Conservation (phyloP, 257 asterid species). For the Gynochthodes officinalis region DNA sequence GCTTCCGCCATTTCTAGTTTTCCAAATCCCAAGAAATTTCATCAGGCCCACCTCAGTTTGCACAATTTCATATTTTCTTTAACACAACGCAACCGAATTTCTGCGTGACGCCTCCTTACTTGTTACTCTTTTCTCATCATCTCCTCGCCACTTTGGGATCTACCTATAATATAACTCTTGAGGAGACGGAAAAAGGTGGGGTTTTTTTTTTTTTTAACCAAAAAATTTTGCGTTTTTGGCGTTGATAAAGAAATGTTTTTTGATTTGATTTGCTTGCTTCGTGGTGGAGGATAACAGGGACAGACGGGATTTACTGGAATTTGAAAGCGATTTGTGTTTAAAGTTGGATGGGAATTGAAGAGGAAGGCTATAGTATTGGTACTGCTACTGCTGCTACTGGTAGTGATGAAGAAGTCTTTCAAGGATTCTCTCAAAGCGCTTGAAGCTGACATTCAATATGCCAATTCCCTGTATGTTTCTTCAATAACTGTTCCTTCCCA, state of each 20-base stretch:
- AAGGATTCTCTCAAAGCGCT: conserved; percentile 90
- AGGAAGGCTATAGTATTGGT: not conserved
- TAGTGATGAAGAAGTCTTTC: conserved; percentile 71
- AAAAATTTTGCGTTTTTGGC: not conserved
- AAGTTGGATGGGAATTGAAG: conserved; percentile 48
- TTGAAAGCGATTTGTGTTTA: not conserved
- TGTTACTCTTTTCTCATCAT: not conserved
- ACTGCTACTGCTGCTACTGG: conserved; percentile 5
- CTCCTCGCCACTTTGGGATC: not conserved
- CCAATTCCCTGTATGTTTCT: conserved; percentile 68
- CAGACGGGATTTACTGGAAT: not conserved
- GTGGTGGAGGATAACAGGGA: not conserved
- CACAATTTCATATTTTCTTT: not conserved
- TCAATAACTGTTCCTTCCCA: too few relatives aligned
- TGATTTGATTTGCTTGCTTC: not conserved
- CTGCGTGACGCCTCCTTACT: not conserved
- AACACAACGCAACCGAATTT: not conserved
- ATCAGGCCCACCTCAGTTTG: too few relatives aligned
- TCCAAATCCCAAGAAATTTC: not conserved
- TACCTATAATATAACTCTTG: not conserved
- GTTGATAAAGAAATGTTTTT: not conserved
- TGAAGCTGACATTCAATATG: conserved; percentile 94
- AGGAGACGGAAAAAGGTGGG: not conserved
- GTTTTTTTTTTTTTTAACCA: not conserved
- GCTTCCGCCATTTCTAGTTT: not conserved